Conservation (phyloP, 305 asterid genomes). For the Solanum chacoense region DNA sequence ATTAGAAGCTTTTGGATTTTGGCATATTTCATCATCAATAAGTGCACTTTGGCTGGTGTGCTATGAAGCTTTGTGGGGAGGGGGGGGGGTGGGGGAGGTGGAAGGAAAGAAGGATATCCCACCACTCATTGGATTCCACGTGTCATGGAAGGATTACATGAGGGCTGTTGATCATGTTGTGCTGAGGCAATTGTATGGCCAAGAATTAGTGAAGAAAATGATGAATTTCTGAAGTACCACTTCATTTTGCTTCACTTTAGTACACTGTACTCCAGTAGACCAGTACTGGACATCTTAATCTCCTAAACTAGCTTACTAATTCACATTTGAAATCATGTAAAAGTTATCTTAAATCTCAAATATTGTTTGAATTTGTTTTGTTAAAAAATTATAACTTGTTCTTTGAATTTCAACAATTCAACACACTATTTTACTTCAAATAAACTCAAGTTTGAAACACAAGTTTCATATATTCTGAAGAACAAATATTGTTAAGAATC, state of each 20-base stretch:
- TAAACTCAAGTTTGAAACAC: background rate
- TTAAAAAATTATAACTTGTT: background rate
- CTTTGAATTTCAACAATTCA: background rate
- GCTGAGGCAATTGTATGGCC: constrained; percentile 6
- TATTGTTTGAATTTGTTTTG: background rate
- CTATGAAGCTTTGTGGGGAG: background rate
- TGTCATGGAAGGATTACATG: constrained; percentile 18
- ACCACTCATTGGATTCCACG: constrained; percentile 38
- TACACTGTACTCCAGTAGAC: background rate
- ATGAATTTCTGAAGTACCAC: background rate
- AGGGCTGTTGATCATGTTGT: constrained; percentile 20
- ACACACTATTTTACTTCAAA: background rate
- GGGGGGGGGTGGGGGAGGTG: constrained; percentile 15
- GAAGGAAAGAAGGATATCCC: constrained; percentile 14
- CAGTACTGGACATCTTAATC: background rate
- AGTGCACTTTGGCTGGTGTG: constrained; percentile 8
- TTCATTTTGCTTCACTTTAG: background rate
- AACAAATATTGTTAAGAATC: background rate
- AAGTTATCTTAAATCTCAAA: background rate
- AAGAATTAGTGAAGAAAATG: background rate
- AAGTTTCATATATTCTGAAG: background rate
- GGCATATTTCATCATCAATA: constrained; percentile 5
- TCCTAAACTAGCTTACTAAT: background rate
- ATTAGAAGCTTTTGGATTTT: background rate
- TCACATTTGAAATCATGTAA: background rate